A percentile compares a stretch with the other conserved stretches of the same genome.
phyloP scores from a whole-genome alignment of 805 yeast species.

The Candida morakotiae region DNA sequence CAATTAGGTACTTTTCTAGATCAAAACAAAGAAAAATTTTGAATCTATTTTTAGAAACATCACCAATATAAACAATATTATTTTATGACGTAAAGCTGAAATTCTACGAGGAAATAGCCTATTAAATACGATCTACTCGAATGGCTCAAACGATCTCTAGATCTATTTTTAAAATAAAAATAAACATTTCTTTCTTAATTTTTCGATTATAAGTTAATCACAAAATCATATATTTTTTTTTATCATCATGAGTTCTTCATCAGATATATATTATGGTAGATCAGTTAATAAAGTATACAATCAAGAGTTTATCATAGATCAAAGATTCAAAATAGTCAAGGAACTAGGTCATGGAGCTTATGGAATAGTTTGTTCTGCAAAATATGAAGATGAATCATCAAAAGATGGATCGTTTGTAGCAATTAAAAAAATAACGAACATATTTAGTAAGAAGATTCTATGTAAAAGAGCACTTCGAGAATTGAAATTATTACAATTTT shows the following conservation, averaged over 20 bases:
- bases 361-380: conserved; percentile 94
- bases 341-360: conserved; percentile 98
- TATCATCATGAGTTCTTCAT: neutral
- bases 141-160: too few relatives aligned
- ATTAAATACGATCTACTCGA: too few relatives aligned
- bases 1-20: conserved; percentile 14
- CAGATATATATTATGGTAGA: conserved; percentile 20
- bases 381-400: conserved; percentile 71
- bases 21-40: neutral
- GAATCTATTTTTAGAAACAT: neutral
- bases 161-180: too few relatives aligned
- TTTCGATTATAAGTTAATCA: too few relatives aligned
- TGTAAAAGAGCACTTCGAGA: conserved; percentile 92
- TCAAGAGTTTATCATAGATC: conserved; percentile 91
- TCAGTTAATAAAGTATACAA: conserved; percentile 45
- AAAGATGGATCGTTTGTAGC: conserved; percentile 64
- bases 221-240: neutral
- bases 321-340: conserved; percentile 80
- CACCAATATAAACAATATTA: too few relatives aligned
- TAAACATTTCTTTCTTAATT: too few relatives aligned
- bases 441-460: conserved; percentile 83
- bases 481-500: conserved; percentile 82
- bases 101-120: too few relatives aligned
- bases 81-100: too few relatives aligned
- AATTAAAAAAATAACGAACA: conserved; percentile 92